A percentile compares a stretch with the other conserved stretches of the same genome.
phyloP scores from a whole-genome alignment of 495 filamentous ascomycete genomes.

The Trichoderma virens region DNA sequence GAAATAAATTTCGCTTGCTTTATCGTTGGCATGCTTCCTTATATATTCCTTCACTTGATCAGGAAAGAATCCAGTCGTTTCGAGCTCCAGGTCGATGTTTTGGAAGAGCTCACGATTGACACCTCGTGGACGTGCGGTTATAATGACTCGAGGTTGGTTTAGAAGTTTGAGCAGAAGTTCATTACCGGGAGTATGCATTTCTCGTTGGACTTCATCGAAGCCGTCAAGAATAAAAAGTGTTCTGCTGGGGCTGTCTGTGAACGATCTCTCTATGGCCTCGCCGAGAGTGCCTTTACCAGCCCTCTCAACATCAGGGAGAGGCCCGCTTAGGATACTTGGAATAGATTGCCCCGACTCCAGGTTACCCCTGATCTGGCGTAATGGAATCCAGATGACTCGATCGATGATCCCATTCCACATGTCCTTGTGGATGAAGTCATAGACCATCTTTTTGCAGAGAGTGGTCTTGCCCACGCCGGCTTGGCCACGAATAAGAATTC shows the following conservation, averaged over 20 bases:
- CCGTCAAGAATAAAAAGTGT: constrained; percentile 14
- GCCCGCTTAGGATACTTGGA: no score
- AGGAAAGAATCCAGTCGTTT: constrained; percentile 22
- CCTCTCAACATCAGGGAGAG: no score
- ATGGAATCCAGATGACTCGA: background rate
- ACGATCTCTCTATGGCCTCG: background rate
- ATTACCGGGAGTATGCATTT: no score
- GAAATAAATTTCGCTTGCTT: constrained; percentile 16
- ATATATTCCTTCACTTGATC: constrained; percentile 21
- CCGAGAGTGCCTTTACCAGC: background rate
- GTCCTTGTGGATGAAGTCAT: constrained; percentile 9
- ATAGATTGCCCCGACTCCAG: no score
- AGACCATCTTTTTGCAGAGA: constrained; percentile 13
- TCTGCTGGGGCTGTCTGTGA: background rate
- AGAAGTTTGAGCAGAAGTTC: constrained; percentile 15
- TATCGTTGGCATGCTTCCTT: constrained; percentile 2
- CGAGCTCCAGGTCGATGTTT: constrained; percentile 17
- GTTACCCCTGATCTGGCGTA: no score
- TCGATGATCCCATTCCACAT: constrained; percentile 2
- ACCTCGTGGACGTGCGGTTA: constrained; percentile 20
- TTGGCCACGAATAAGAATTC: constrained; percentile 10
- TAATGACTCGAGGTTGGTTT: constrained; percentile 19
- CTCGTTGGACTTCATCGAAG: background rate
- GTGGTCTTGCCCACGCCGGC: constrained; percentile 11
- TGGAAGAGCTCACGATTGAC: background rate